Base-by-base conservation (phyloP, 805 yeast genomes). In the Barnettozyma botsteinii region DNA sequence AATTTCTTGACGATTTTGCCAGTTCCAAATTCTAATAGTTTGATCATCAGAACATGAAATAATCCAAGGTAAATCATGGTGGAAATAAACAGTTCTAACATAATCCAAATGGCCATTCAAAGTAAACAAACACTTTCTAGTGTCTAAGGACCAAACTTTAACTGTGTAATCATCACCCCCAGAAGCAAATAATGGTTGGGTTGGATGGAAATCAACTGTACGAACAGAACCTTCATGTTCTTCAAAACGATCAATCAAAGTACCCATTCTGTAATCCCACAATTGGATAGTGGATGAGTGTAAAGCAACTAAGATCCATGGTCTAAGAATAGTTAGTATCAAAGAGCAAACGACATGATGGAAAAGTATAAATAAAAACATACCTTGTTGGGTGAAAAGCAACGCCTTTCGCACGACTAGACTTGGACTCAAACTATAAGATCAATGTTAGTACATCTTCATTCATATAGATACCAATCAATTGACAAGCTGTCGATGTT, bases 261-360 rank as follows among this genome's bases (percentile, higher is more conserved):
- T 88, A 32, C 99, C 99, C 99, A 93, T 93, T 57, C 99, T 81
- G 66, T 94, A 93, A 65, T 93, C 99, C 99, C 99, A 93, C 49
- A 93, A 73, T 64, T 94, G 98, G 61, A 93, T 91, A n/a, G 96
- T 88, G n/a, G 96, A 87, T 21, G 96, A 85, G 63, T 91, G 93
- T 46, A 94, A 73, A 7, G 98, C 88, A 25, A 89, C 98, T 53
- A 93, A 72, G 45, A 88, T 86, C 97, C 96, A 93, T 44, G 98
- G 97, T 62, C 93, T 73, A 34, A 52, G 19, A 24, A 19, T 4
- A 11, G 57, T 51, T 49, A 49, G 51, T 41, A 48, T 7, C 19
- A 24, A n/a, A 24, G 8, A 15, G 3, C 15, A 5, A 12, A 22
- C 10, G 11, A 22, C 15, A 24, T 19, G 8, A 8, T 12, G 15